phyloP scores from a whole-genome alignment of 306 rosid species.

The Glycine soja region DNA sequence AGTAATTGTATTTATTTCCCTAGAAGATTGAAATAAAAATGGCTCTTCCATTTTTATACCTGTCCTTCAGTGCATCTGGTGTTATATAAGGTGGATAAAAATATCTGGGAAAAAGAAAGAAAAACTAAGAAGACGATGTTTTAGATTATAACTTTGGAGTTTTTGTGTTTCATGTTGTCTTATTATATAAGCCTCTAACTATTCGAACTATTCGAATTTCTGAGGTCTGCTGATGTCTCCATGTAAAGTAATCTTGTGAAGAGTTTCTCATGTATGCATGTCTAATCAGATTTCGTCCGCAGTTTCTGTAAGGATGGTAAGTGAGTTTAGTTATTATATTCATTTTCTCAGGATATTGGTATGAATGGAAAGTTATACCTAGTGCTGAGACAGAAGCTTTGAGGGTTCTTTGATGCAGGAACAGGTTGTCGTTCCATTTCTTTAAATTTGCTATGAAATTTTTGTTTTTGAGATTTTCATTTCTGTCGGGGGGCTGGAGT shows the following conservation, averaged over 20 bases:
- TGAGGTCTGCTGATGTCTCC: slow-evolving; percentile 34
- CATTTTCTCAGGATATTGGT: slow-evolving; percentile 29
- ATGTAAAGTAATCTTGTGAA: slow-evolving; percentile 24
- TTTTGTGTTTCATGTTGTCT: slow-evolving; percentile 19
- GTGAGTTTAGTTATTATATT: slow-evolving; percentile 28
- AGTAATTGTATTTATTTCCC: not conserved
- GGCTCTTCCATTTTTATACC: slow-evolving; percentile 24
- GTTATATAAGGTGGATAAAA: slow-evolving; percentile 14
- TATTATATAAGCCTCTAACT: slow-evolving; percentile 24
- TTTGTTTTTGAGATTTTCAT: slow-evolving; percentile 45
- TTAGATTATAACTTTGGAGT: slow-evolving; percentile 17
- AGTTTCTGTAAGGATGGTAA: slow-evolving; percentile 26
- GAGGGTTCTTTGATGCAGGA: slow-evolving; percentile 38
- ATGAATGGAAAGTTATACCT: slow-evolving; percentile 34
- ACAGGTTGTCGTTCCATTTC: slow-evolving; percentile 40
- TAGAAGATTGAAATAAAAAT: not conserved
- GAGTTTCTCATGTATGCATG: slow-evolving; percentile 21
- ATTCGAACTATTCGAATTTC: slow-evolving; percentile 19
- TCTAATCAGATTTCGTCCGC: slow-evolving; percentile 3
- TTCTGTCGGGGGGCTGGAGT: slow-evolving; percentile 47
- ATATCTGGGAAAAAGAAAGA: not conserved
- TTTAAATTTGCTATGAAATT: slow-evolving; percentile 31
- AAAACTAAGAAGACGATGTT: not conserved
- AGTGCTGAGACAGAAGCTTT: slow-evolving; percentile 41
- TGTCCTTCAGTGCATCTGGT: slow-evolving; percentile 18